Percentiles rank a stretch among this genome's conserved stretches.
These are phyloP conservation scores for Syzygium syzygioides DNA, from an alignment of 441 rosid genomes.

Conservation along the genomic window DNA sequence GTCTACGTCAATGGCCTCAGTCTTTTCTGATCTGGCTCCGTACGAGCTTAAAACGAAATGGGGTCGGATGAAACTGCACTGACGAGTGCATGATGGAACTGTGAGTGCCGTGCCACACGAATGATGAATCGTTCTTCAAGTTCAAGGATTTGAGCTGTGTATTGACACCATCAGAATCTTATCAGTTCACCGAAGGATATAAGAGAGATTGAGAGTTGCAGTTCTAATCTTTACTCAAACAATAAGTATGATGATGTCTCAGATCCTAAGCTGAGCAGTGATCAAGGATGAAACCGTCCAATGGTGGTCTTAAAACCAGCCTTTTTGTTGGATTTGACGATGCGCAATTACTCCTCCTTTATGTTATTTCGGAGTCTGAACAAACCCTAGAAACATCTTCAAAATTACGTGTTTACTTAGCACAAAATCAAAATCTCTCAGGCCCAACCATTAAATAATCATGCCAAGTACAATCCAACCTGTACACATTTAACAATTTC, in stretches of 20 bases:
- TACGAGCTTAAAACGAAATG: neutral
- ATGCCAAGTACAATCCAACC: neutral
- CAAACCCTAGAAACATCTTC: neutral
- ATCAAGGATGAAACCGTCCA: neutral
- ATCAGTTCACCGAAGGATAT: neutral
- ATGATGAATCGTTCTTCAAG: neutral
- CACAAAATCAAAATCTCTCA: neutral
- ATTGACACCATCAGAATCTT: neutral
- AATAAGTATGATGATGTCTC: neutral
- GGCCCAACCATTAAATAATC: neutral
- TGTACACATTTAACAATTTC: conserved; percentile 16
- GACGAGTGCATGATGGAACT: neutral
- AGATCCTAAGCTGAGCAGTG: neutral
- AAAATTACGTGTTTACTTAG: neutral
- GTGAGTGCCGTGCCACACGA: neutral
- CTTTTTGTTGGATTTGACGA: neutral
- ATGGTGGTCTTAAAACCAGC: neutral
- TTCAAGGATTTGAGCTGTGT: neutral
- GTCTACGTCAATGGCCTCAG: neutral
- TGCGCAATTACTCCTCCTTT: neutral
- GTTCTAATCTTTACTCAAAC: neutral
- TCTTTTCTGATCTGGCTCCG: neutral
- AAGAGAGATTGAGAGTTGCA: neutral
- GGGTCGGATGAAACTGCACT: neutral
- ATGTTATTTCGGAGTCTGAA: neutral